Conservation (phyloP, 1,284 basidiomycete genomes). For the Boletus smithii region DNA sequence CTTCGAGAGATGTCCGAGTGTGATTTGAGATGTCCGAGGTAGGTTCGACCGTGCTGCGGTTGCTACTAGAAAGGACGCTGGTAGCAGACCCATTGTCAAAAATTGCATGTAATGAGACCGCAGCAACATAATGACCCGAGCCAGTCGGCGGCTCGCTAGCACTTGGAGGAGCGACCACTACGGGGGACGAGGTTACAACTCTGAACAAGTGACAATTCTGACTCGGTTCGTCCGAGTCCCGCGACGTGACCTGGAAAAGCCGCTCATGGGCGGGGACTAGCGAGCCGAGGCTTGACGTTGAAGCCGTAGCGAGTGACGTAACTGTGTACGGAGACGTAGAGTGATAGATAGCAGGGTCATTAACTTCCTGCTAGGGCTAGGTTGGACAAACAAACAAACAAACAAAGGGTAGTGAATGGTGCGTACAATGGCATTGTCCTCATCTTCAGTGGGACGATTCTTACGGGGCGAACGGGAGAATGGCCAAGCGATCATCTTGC, state of each 20-base stretch:
- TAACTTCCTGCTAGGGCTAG: constrained; percentile 7
- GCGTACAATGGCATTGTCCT: constrained; percentile 12
- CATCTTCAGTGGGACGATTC: constrained; percentile 9
- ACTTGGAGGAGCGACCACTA: neutral
- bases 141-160: neutral
- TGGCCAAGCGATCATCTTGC: constrained; percentile 31
- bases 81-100: constrained; percentile 10
- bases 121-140: constrained; percentile 1
- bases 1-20: constrained; percentile 5
- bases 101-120: constrained; percentile 2
- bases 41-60: constrained; percentile 2
- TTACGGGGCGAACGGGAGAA: constrained; percentile 30
- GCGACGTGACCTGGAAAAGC: constrained; percentile 21
- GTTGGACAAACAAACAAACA: constrained; percentile 6
- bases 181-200: neutral
- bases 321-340: constrained; percentile 7
- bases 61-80: constrained; percentile 3
- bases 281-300: constrained; percentile 33
- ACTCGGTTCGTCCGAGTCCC: constrained; percentile 6
- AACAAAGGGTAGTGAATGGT: neutral
- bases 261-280: constrained; percentile 28
- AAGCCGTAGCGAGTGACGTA: constrained; percentile 20
- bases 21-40: neutral
- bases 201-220: neutral
- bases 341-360: constrained; percentile 4